Evolutionary conservation across 2,329 filamentous ascomycete species (phyloP).

Genomic region (Claviceps maximensis): DNA sequence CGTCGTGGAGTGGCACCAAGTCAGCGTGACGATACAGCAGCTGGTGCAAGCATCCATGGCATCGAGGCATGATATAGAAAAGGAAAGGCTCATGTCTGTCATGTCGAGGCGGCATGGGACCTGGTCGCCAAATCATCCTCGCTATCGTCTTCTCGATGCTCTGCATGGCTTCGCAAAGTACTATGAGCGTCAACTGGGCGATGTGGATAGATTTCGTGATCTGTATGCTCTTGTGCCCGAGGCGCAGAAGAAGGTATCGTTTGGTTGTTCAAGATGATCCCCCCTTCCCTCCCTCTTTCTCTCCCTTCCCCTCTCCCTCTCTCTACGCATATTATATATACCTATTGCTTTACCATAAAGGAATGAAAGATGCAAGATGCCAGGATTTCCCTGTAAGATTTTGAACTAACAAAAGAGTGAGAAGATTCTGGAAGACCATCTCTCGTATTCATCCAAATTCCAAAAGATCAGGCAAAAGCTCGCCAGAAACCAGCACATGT

Average conservation of each 20-base stretch:
- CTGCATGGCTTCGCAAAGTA: conserved; percentile 25
- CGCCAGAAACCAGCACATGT: conserved; percentile 30
- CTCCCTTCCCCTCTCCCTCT: background rate
- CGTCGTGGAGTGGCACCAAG: conserved; percentile 14
- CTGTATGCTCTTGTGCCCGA: conserved; percentile 24
- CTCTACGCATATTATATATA: background rate
- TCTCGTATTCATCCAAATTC: conserved; percentile 44
- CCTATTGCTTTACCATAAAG: too few species aligned
- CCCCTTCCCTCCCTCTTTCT: background rate
- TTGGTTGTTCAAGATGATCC: background rate
- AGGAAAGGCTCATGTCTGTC: conserved; percentile 16
- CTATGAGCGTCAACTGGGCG: conserved; percentile 20
- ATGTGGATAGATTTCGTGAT: conserved; percentile 21
- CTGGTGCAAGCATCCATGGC: conserved; percentile 7
- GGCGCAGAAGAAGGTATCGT: conserved; percentile 17
- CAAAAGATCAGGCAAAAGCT: conserved; percentile 28
- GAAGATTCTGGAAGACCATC: conserved; percentile 38
- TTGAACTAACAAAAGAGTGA: background rate
- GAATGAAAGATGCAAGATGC: too few species aligned
- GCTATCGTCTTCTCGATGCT: conserved; percentile 27
- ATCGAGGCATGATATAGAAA: conserved; percentile 18
- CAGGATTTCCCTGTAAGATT: too few species aligned
- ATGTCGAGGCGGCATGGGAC: conserved; percentile 17
- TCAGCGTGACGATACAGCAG: conserved; percentile 15
- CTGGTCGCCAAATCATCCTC: conserved; percentile 23